Conservation (phyloP, 139 green algal genomes). For the Gonium pectorale region DNA sequence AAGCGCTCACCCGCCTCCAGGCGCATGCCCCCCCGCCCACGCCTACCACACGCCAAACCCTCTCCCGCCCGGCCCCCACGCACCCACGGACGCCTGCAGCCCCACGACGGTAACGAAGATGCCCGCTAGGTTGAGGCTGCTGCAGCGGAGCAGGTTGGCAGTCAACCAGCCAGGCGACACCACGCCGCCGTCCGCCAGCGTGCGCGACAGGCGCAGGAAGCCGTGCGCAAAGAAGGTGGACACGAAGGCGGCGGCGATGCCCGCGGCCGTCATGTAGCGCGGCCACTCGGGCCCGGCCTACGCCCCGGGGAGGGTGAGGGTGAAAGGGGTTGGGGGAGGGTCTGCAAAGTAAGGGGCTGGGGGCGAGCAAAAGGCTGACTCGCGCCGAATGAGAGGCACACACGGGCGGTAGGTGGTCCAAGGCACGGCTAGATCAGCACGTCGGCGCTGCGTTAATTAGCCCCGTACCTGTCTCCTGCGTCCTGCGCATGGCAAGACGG, state of each 20-base stretch:
- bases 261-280: slow-evolving; percentile 79
- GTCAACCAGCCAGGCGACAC: slow-evolving; percentile 53
- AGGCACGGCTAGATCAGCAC: too few species aligned
- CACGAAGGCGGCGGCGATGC: slow-evolving; percentile 81
- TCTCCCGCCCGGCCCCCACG: background rate
- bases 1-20: too few species aligned
- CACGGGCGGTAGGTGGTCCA: too few species aligned
- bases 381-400: too few species aligned
- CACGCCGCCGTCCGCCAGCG: slow-evolving; percentile 15
- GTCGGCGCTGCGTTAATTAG: too few species aligned
- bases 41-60: too few species aligned
- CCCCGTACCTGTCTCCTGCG: too few species aligned
- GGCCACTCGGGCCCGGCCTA: slow-evolving; percentile 13
- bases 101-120: slow-evolving; percentile 86
- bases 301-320: background rate
- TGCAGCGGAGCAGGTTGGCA: slow-evolving; percentile 72
- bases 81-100: slow-evolving; percentile 85
- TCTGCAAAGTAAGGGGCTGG: too few species aligned
- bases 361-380: too few species aligned
- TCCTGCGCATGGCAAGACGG: too few species aligned
- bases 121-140: slow-evolving; percentile 87
- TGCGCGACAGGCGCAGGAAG: slow-evolving; percentile 53
- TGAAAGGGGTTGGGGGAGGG: background rate
- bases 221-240: slow-evolving; percentile 82
- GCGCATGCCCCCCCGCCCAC: too few species aligned